Base-by-base conservation (phyloP, 2,329 filamentous ascomycete genomes). In the Endoconidiophora laricicola region DNA sequence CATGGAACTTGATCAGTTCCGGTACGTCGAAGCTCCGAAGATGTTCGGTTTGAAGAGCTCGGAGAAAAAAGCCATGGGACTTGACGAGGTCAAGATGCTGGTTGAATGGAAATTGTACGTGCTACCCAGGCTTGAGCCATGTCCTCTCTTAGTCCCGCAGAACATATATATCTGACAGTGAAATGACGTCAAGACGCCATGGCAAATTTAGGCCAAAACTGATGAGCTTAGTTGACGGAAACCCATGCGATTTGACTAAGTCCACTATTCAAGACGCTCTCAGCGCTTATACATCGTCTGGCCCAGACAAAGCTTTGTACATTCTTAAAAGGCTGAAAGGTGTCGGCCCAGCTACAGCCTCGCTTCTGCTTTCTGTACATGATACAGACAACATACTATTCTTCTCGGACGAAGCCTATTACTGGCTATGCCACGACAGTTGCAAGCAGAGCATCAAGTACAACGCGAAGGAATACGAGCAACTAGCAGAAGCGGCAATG, bases 371-470 rank as follows among this genome's bases (percentile, higher is more conserved):
- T 2, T 74, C 79, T 3, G 74, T 82, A 3, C 73, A 78, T 55
- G 71, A 78, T 53, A 72, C 79, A 0, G 62, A 67, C 0, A 63
- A 65, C 10, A 69, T 79, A 45, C 72, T 83, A 1, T 90, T 90
- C 68, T 90, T 90, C 64, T 83, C 79, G 2, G 86, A 93, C 59
- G 85, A 91, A 63, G 71, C 80, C 3, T 90, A 79, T 59, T 73
- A 79, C 56, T 90, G 83, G 83, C 64, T 82, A 4, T 75, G 75
- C 58, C 75, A 73, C 59, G 61, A 63, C n/a, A 69, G 70, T 0
- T 64, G 66, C 39, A 70, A 66, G 49, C 63, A 58, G 0, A 63
- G 66, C 22, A 79, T 86, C 60, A 83, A 79, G 62, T 91, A 91
- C 63, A 81, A 70, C 40, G 62, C 65, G 18, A 78, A 78, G 56